Evolutionary conservation across 495 filamentous ascomycete genomes (phyloP), one percentile per base, ranked within the genome.

Genomic region (Hypoxylon lenormandii): DNA sequence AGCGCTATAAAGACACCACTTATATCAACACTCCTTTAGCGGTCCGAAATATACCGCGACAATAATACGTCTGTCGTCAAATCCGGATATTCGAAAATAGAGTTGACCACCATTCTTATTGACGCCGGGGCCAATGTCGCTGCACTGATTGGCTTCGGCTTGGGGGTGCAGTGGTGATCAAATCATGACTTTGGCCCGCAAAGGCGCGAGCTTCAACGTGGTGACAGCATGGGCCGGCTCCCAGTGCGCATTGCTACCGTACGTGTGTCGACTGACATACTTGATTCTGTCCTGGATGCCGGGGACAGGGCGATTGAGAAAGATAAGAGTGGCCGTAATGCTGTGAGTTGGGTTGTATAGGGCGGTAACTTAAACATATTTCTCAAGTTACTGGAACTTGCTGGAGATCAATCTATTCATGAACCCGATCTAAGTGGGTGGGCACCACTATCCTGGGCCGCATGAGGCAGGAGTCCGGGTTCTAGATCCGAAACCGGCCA

Each of bases 361-460:
- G 49, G 28, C 36, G 58, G 50, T 16, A 38, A n/a, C 13, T 33
- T 38, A 8, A 55, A 40, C 0, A 33, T 62, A 19, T 22, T 70
- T 0, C 30, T 54, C 11, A 21, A 61, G 6, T 52, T 73, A 5
- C 33, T 70, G 10, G 43, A 48, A 13, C 23, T 59, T 0, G 30
- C 33, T 13, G 16, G 38, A 10, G 42, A 49, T 12, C 33, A 54
- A 2, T 28, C 48, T 13, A 16, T 66, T 5, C 48, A 70, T 19
- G 47, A 66, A 19, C n/a, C 30, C 12, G 71, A 73, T 22, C 38
- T 53, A 23, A 57, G 66, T 54, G 71, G 71, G 19, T 73, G 71
- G 71, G 67, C 66, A 5, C 66, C 66, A n/a, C 47, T 73, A 6
- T 56, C 22, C 49, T 73, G 61, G 61, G 71, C 62, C 6, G 43